Base-by-base conservation (phyloP, 768 basidiomycete species). In the Pisolithus microcarpus region DNA sequence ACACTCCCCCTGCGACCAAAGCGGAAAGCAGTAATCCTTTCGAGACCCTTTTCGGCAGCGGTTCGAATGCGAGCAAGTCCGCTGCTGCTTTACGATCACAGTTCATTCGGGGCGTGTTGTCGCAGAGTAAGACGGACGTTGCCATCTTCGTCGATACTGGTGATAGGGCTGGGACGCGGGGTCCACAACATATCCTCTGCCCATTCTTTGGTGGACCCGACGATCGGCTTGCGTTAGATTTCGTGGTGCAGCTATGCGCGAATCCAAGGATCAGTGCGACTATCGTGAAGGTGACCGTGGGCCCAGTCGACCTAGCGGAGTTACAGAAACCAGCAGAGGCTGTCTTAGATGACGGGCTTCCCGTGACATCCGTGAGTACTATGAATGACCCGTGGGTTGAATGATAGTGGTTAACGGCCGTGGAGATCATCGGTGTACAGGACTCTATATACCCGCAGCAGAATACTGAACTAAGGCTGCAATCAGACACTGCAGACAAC, bases 181-280 rank as follows among this genome's bases (percentile, higher is more conserved):
- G 65, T 11, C 46, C 45, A 3, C 74, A 85, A 53, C 88, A 89
- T 56, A 61, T 97, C 26, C 81, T 94, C 64, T 62, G 93, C 38
- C 89, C 94, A 0, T 97, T 95, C 80, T 87, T 91, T 63, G 95
- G 95, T 36, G 95, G 95, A 0, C 84, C 91, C 0, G 95, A 99
- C 63, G 95, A 97, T 64, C 81, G 96, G 1, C 74, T 91, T 19
- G 90, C 91, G 0, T 70, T 98, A 24, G 70, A 77, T 28, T 81
- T 98, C 59, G 79, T 91, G 4, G 80, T 89, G 31, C 94, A 97
- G 64, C 61, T 87, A 26, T 87, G 92, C 50, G 66, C 68, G 30
- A 84, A 85, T 54, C 64, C 77, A 0, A 68, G 65, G 34, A 75
- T 90, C 0, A 78, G 67, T 5, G 96, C 90, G 0, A 91, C 87